Conservation (phyloP, 495 filamentous ascomycete genomes). For the Podospora fimiseda region DNA sequence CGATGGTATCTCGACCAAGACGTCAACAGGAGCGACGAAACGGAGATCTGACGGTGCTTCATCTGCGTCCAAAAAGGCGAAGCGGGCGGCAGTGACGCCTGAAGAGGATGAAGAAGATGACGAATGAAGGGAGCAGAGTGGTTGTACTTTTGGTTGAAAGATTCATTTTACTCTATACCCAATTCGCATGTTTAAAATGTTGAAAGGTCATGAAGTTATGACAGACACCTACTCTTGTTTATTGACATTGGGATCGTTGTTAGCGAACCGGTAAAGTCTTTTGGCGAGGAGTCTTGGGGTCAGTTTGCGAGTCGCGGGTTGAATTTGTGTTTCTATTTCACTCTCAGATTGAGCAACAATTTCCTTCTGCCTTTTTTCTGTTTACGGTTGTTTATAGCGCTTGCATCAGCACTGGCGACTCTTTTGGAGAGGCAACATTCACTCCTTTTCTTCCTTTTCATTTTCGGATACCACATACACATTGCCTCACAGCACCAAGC, state of each 20-base stretch:
- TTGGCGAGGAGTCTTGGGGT: constrained; percentile 25
- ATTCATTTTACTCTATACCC: constrained; percentile 22
- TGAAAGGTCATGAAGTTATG: constrained; percentile 29
- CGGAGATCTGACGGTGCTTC: constrained; percentile 40
- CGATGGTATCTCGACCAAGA: constrained; percentile 24
- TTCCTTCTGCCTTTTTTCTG: constrained; percentile 6
- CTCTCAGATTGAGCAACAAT: constrained; percentile 18
- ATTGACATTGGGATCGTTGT: constrained; percentile 14
- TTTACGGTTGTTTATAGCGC: constrained; percentile 4
- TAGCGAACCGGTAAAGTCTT: constrained; percentile 9
- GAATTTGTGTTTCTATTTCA: constrained; percentile 10
- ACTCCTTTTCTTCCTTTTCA: constrained; percentile 12
- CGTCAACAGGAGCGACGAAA: constrained; percentile 36
- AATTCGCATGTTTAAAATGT: constrained; percentile 14
- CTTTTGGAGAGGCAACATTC: constrained; percentile 11
- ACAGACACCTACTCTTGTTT: constrained; percentile 28
- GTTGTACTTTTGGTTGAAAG: constrained; percentile 9
- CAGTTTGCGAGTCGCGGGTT: constrained; percentile 6
- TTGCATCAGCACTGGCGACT: constrained; percentile 15
- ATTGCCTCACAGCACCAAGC: constrained; percentile 30
- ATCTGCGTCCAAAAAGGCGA: constrained; percentile 51
- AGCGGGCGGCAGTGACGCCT: constrained; percentile 35
- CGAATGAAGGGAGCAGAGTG: constrained; percentile 38
- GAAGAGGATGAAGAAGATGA: constrained; percentile 51
- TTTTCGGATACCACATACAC: constrained; percentile 26